Evolutionary conservation across 305 asterid genomes (phyloP), one percentile per base, ranked within the genome.

Genomic region (Withania somnifera): DNA sequence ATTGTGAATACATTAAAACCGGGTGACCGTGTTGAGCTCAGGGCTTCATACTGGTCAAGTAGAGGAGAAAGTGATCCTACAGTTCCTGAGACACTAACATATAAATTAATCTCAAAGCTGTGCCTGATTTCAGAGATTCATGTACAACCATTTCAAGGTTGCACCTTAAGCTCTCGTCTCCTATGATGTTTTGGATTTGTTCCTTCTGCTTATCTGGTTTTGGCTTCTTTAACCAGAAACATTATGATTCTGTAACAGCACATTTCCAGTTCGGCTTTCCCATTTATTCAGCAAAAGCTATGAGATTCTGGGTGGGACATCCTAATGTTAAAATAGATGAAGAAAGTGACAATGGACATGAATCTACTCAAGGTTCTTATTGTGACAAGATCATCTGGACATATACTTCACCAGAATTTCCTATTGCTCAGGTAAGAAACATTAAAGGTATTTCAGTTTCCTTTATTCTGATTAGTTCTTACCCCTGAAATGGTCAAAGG

Each of bases 11-110:
- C 98, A 7, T 67, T 94, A 60, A 87, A 81, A 58, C 89, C 94
- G 19, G 80, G 84, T 54, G 94, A 90, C 54, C 85, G 88, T 84
- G 82, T 88, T 77, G 93, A 84, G 54, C 82, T 77, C 80, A 86
- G 94, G 86, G 90, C 91, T 77, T 91, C 97, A 5, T 93, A 92
- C 85, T 94, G 98, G 98, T 94, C 98, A 28, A 94, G 98, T 88
- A 84, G 86, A 86, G 98, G 97, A 8, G 86, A 86, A 63, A 82
- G 61, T 81, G 86, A 89, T 84, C 87, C 91, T 66, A 80, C 87
- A 38, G 91, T 87, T 28, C 90, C 96, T 0, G 98, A 94, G 88
- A 86, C 88, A 3, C 88, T 94, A 85, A 83, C 87, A 3, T 94
- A 90, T 85, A 87, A 83, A 58, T 82, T 94, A 87, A 85, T 85